Conservation (phyloP, 2,329 filamentous ascomycete species). For the Dothideomycetes sp. region DNA sequence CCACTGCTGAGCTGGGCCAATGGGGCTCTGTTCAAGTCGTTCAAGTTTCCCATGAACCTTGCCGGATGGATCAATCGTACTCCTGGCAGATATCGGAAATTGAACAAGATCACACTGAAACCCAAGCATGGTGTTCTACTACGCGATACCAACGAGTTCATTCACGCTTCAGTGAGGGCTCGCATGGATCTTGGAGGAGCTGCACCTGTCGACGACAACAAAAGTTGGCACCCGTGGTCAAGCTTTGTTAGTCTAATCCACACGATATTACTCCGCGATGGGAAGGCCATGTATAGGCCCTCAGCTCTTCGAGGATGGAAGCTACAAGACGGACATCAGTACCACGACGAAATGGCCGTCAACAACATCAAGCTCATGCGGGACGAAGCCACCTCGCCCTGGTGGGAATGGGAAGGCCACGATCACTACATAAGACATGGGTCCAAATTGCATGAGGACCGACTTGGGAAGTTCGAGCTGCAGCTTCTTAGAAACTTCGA, state of each 20-base stretch:
- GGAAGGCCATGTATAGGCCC: conserved; percentile 10
- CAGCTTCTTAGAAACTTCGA: conserved; percentile 9
- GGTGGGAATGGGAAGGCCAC: conserved; percentile 9
- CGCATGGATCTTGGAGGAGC: conserved; percentile 22
- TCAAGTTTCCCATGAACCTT: conserved; percentile 22
- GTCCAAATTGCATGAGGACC: conserved; percentile 6
- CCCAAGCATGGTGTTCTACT: conserved; percentile 12
- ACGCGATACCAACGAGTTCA: conserved; percentile 21
- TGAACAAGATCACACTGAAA: conserved; percentile 17
- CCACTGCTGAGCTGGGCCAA: conserved; percentile 18
- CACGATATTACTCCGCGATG: conserved; percentile 7
- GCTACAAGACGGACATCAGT: conserved; percentile 18
- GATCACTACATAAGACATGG: conserved; percentile 3
- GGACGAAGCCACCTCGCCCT: conserved; percentile 2
- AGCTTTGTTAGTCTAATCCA: conserved; percentile 11
- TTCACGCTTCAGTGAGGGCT: conserved; percentile 23
- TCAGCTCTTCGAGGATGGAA: conserved; percentile 18
- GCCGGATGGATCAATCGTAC: conserved; percentile 16
- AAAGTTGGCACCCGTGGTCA: conserved; percentile 12
- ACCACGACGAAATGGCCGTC: conserved; percentile 9
- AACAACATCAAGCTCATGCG: conserved; percentile 2
- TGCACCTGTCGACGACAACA: conserved; percentile 12
- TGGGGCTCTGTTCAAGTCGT: conserved; percentile 23
- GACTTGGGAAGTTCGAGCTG: conserved; percentile 10
- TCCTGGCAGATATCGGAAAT: conserved; percentile 21